Evolutionary conservation across 495 filamentous ascomycete species (phyloP).

Genomic region (Saxophila tyrrhenica): DNA sequence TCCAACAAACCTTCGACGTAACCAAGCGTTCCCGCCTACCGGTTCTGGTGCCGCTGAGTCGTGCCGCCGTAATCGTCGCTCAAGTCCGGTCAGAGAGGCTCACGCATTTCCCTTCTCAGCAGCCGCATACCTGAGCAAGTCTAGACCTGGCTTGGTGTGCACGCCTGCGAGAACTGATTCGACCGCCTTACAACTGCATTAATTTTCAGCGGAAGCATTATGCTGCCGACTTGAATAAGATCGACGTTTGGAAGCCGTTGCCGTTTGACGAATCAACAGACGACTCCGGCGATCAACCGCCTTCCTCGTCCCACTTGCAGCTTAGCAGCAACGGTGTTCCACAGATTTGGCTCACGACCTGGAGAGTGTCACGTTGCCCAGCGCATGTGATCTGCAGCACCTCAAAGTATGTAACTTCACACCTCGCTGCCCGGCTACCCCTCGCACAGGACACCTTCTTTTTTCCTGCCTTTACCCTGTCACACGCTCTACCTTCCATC

Average conservation of each 20-base stretch:
- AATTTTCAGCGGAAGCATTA: background rate
- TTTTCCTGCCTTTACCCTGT: background rate
- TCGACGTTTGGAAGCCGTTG: background rate
- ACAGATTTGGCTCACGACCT: conserved; percentile 3
- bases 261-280: conserved; percentile 3
- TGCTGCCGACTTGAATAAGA: background rate
- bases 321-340: conserved; percentile 4
- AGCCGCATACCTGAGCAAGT: background rate
- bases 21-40: background rate
- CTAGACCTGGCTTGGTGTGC: background rate
- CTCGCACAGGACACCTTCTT: background rate
- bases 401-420: conserved; percentile 12
- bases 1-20: background rate
- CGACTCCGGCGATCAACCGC: conserved; percentile 2
- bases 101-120: background rate
- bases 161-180: background rate
- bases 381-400: conserved; percentile 4
- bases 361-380: conserved; percentile 6
- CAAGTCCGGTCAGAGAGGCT: background rate
- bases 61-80: background rate
- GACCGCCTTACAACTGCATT: background rate
- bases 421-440: conserved; percentile 5
- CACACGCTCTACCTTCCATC: conserved; percentile 3
- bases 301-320: conserved; percentile 4
- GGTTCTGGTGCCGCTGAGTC: background rate